Conservation (phyloP, 148 eudicot species). For the Camellia japonica region DNA sequence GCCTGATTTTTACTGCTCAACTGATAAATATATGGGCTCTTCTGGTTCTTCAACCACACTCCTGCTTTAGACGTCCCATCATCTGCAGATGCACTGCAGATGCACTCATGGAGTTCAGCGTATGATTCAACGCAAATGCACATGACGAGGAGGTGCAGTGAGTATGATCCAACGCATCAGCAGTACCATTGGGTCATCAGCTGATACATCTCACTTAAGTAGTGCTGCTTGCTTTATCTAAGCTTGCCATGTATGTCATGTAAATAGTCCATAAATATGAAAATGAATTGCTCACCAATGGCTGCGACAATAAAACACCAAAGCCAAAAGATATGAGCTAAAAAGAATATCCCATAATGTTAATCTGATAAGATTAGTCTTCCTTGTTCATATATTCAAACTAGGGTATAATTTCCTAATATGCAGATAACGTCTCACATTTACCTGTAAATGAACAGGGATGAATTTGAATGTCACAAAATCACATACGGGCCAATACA, state of each 20-base stretch:
- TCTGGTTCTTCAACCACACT: neutral
- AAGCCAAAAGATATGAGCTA: neutral
- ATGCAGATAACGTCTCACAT: constrained; percentile 1
- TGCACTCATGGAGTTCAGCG: neutral
- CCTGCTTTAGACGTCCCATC: neutral
- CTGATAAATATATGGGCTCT: neutral
- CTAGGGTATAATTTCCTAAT: neutral
- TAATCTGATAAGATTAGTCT: neutral
- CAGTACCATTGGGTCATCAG: neutral
- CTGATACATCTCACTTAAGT: neutral
- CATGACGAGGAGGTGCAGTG: neutral
- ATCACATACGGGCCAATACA: constrained; percentile 95
- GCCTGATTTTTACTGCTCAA: neutral
- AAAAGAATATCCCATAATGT: neutral
- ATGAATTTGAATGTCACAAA: constrained; percentile 81
- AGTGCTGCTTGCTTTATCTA: constrained; percentile 49
- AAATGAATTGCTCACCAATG: constrained; percentile 77
- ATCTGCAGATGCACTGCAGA: neutral
- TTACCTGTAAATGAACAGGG: constrained; percentile 90
- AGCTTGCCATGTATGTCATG: constrained; percentile 89
- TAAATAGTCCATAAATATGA: constrained; percentile 87
- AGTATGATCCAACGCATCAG: neutral
- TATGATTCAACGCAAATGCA: neutral
- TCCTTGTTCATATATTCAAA: neutral
- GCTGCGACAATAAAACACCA: constrained; percentile 43